Evolutionary conservation across 2,329 filamentous ascomycete genomes (phyloP).

Genomic region (Venturia carpophila): DNA sequence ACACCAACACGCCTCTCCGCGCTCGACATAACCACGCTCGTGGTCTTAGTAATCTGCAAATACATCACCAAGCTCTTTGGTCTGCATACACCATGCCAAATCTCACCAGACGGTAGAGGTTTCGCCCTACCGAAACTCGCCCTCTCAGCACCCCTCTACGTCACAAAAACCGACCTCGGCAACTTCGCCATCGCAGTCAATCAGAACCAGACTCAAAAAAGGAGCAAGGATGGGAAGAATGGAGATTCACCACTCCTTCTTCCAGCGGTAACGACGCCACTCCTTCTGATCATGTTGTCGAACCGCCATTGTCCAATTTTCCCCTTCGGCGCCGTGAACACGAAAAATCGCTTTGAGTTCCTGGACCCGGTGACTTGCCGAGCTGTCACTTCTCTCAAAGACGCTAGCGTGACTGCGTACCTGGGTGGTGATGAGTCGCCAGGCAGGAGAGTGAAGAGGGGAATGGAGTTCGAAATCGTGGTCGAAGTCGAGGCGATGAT

Average conservation of each 20-base stretch:
- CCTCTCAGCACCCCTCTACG: background rate
- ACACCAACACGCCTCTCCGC: constrained; percentile 2
- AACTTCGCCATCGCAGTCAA: background rate
- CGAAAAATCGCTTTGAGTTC: background rate
- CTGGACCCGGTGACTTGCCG: background rate
- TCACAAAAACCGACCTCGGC: background rate
- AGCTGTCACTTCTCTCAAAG: background rate
- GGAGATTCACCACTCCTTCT: background rate
- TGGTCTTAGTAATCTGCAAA: background rate
- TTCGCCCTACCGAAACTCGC: background rate
- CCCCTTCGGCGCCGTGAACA: background rate
- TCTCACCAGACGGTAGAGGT: background rate
- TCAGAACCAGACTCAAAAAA: background rate
- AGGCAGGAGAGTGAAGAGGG: background rate
- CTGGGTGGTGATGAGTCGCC: background rate
- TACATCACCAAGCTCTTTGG: background rate
- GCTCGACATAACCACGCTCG: background rate
- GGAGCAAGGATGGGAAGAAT: background rate
- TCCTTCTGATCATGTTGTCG: background rate
- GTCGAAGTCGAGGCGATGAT: background rate
- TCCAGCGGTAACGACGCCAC: background rate
- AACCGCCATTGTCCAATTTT: background rate
- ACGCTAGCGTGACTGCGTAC: background rate
- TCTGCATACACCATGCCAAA: background rate
- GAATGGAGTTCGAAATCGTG: background rate